Conservation (phyloP, 768 basidiomycete genomes). For the Collybiopsis confluens region DNA sequence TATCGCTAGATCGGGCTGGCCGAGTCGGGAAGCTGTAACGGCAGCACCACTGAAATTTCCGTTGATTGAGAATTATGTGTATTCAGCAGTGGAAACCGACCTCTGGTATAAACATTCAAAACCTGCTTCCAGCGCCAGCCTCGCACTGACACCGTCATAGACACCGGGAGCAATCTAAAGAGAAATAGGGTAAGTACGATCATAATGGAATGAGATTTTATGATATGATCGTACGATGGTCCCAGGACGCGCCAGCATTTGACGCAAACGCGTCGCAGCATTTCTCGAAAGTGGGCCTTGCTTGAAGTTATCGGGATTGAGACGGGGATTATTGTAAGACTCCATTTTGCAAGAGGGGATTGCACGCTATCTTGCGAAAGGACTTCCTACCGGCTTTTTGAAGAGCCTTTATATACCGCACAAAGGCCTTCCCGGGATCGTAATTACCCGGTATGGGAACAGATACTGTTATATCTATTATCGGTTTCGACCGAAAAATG, state of each 20-base stretch:
- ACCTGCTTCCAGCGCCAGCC: slow-evolving; percentile 47
- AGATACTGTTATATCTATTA: too few relatives aligned
- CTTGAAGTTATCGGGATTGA: slow-evolving; percentile 48
- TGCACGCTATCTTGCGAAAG: too few relatives aligned
- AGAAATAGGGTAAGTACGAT: neutral
- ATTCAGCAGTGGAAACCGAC: slow-evolving; percentile 18
- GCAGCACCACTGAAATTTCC: slow-evolving; percentile 31
- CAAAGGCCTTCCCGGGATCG: too few relatives aligned
- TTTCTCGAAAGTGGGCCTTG: slow-evolving; percentile 48
- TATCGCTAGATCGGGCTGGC: slow-evolving; percentile 52
- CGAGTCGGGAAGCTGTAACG: slow-evolving; percentile 51
- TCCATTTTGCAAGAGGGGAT: neutral
- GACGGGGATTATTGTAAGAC: slow-evolving; percentile 43
- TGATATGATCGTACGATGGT: slow-evolving; percentile 47
- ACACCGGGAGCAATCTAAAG: slow-evolving; percentile 30
- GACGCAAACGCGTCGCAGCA: slow-evolving; percentile 45
- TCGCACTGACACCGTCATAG: slow-evolving; percentile 48
- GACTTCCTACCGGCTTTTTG: too few relatives aligned
- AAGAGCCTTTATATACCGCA: too few relatives aligned
- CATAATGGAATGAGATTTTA: slow-evolving; percentile 6
- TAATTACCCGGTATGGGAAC: too few relatives aligned
- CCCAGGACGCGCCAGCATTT: slow-evolving; percentile 42
- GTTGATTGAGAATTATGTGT: neutral
- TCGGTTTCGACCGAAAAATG: too few relatives aligned
- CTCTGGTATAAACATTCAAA: slow-evolving; percentile 52